Evolutionary conservation across 805 yeast genomes (phyloP).

Genomic region (Candida succiphila): DNA sequence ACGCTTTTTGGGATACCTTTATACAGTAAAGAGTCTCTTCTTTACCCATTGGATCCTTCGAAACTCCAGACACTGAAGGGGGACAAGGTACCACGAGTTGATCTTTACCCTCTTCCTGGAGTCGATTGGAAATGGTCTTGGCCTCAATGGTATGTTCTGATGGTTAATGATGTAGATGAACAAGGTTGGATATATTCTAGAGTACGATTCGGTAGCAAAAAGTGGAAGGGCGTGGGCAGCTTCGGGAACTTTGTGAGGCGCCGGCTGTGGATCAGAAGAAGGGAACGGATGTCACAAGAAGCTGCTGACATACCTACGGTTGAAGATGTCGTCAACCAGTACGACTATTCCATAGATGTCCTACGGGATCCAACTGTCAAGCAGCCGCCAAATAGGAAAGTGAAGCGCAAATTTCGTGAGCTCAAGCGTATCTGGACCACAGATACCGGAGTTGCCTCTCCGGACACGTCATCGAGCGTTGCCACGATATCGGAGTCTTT

Average conservation of each 20-base stretch:
- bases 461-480: no score
- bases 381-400: no score
- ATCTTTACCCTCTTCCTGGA: constrained; percentile 36
- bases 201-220: constrained; percentile 27
- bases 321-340: no score
- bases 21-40: constrained; percentile 33
- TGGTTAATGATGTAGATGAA: constrained; percentile 48
- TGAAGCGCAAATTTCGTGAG: no score
- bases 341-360: no score
- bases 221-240: constrained; percentile 42
- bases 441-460: no score
- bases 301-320: not conserved
- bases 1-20: constrained; percentile 42
- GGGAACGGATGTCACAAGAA: constrained; percentile 15
- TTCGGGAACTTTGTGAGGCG: constrained; percentile 42
- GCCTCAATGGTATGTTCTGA: constrained; percentile 43
- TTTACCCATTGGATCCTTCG: constrained; percentile 43
- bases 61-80: constrained; percentile 36
- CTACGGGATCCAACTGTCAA: no score
- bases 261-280: constrained; percentile 39
- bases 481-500: no score
- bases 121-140: constrained; percentile 44
- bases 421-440: no score
- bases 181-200: constrained; percentile 46
- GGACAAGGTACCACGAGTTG: constrained; percentile 17